Percentiles rank a stretch among this genome's conserved stretches.
These are phyloP conservation scores for Pichia sp. DNA, from an alignment of 1,139 yeast genomes.

Conservation along the genomic window DNA sequence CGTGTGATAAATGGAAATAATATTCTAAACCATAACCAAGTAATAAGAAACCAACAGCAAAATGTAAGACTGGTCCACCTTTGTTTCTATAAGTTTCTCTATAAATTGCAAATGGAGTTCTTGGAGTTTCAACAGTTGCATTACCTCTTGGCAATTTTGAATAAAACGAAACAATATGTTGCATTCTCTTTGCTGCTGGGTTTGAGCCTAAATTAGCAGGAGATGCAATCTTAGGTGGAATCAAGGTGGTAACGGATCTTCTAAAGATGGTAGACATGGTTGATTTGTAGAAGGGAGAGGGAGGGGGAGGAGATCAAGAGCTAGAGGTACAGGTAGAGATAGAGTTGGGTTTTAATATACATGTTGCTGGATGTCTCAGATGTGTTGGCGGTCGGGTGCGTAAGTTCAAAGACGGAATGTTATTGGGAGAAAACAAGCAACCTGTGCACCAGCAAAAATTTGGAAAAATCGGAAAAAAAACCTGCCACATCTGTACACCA, in stretches of 20 bases:
- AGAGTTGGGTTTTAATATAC: too few relatives aligned
- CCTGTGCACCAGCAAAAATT: not conserved
- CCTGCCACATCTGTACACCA: too few relatives aligned
- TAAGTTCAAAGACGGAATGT: not conserved
- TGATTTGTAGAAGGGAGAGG: not conserved
- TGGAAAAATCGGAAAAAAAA: too few relatives aligned
- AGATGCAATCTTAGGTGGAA: constrained; percentile 98
- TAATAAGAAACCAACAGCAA: constrained; percentile 61
- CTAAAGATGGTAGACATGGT: constrained; percentile 77
- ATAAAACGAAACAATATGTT: constrained; percentile 91
- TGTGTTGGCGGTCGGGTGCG: not conserved
- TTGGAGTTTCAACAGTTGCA: constrained; percentile 67
- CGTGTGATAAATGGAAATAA: constrained; percentile 78
- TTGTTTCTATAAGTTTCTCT: constrained; percentile 73
- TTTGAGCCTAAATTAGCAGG: constrained; percentile 91
- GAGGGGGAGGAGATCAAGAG: too few relatives aligned
- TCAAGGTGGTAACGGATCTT: constrained; percentile 92
- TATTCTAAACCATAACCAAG: constrained; percentile 91
- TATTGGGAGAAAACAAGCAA: not conserved
- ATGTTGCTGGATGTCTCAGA: too few relatives aligned
- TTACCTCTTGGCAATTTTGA: constrained; percentile 93
- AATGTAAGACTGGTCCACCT: constrained; percentile 77
- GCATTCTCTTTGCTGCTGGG: constrained; percentile 96
- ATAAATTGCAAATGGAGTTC: constrained; percentile 68
- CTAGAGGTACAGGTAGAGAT: too few relatives aligned